Evolutionary conservation across 2,329 filamentous ascomycete genomes (phyloP).

Genomic region (Aureobasidium lini): DNA sequence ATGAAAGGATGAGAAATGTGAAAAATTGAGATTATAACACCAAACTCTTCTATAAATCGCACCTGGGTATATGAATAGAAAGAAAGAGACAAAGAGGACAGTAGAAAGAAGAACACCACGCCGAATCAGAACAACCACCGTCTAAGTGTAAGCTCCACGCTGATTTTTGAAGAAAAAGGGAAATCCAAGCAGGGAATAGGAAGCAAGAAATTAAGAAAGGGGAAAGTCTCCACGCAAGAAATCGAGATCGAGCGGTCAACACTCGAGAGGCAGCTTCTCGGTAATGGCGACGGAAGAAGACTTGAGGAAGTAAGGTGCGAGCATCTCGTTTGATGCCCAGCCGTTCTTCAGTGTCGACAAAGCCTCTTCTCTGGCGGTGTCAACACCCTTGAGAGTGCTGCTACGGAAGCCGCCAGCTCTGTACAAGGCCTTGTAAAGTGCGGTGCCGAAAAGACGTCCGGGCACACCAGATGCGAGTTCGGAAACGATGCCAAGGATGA

Average conservation of each 20-base stretch:
- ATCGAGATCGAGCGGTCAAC: not conserved
- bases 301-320: conserved; percentile 11
- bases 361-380: conserved; percentile 12
- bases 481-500: conserved; percentile 12
- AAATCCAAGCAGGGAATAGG: not conserved
- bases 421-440: conserved; percentile 12
- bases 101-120: not conserved
- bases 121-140: not conserved
- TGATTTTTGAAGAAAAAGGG: not conserved
- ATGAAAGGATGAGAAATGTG: not conserved
- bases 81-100: not conserved
- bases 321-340: conserved; percentile 12
- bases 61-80: not conserved
- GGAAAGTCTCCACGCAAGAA: not conserved
- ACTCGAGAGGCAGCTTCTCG: conserved; percentile 7
- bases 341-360: conserved; percentile 2
- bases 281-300: not conserved
- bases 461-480: conserved; percentile 13
- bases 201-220: not conserved
- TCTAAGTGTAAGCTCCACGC: not conserved
- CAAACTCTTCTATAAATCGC: conserved; percentile 1
- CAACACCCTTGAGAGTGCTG: conserved; percentile 5
- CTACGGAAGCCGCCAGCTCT: conserved; percentile 6
- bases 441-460: conserved; percentile 12
- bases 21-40: not conserved